Evolutionary conservation across 2,329 filamentous ascomycete genomes (phyloP).

Genomic region (Fusarium nematophilum): DNA sequence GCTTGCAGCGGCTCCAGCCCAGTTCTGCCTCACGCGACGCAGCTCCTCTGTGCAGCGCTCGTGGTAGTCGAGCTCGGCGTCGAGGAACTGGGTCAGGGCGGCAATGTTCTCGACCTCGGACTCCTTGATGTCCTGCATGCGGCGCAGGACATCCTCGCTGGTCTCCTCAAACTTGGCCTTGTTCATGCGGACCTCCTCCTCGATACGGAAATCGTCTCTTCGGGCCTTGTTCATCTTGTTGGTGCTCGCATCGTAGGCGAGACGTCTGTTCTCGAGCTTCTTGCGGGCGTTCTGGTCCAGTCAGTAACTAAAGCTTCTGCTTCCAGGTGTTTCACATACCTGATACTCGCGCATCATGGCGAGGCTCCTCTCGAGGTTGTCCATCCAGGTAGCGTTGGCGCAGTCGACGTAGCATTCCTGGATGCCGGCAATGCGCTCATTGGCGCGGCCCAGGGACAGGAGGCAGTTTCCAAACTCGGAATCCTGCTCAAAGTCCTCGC

Average conservation of each 20-base stretch:
- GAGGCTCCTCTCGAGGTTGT: constrained; percentile 88
- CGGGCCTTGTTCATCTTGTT: constrained; percentile 94
- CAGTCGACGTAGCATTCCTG: constrained; percentile 86
- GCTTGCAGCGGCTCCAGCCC: constrained; percentile 48
- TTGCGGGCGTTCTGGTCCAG: constrained; percentile 76
- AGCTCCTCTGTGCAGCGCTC: constrained; percentile 91
- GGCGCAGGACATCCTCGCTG: constrained; percentile 87
- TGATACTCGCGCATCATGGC: constrained; percentile 99
- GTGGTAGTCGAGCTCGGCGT: constrained; percentile 90
- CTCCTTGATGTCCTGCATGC: constrained; percentile 98
- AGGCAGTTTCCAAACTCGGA: constrained; percentile 93
- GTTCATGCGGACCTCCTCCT: constrained; percentile 90
- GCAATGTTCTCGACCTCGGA: constrained; percentile 84
- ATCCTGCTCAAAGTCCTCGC: constrained; percentile 90
- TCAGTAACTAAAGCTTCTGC: constrained; percentile 12
- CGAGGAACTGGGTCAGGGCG: constrained; percentile 84
- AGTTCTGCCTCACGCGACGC: constrained; percentile 62
- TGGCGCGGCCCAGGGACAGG: constrained; percentile 81
- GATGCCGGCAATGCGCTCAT: constrained; percentile 86
- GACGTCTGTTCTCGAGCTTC: constrained; percentile 89
- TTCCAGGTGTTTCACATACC: constrained; percentile 61
- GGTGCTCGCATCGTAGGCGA: constrained; percentile 91
- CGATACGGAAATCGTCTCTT: constrained; percentile 91
- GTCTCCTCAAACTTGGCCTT: constrained; percentile 98
- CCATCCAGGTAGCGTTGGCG: constrained; percentile 86